Base-by-base conservation (phyloP, 495 filamentous ascomycete species). In the Talaromyces wortmannii region DNA sequence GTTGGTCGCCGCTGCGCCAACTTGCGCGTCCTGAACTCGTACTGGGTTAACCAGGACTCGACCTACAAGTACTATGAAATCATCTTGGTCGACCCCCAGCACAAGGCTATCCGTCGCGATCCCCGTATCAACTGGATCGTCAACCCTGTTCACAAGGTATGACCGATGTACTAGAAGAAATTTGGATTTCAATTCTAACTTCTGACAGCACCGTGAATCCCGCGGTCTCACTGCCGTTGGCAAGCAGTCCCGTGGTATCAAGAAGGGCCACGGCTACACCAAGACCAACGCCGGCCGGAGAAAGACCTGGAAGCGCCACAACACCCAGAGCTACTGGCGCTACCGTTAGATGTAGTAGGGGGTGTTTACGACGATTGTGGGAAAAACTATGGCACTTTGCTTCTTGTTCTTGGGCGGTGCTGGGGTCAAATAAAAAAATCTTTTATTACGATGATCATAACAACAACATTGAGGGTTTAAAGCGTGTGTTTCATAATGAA, bases 41-140 rank as follows among this genome's bases (percentile, higher is more conserved):
- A 99, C 90, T 99, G 94, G 94, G 91, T 97, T 86, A 99, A 99
- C 85, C 94, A 99, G 83, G 94, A 99, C 83, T 96, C 92, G 53
- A 97, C 94, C 78, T 99, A 97, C 89, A 99, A 99, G 84, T 99
- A 97, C 86, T 99, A 83, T 80, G 94, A 99, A 80, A 85, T 99
- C 75, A 97, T 99, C 82, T 88, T 97, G 64, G 95, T 99, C 72
- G 94, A 99, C 81, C 95, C 94, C 69, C 86, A 95, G 81, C 94
- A 99, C 89, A 97, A 97, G 85, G 94, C 95, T 72, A 99, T 97
- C 81, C 92, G 94, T 75, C 90, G 89, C 63, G 94, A 99, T 78
- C 81, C 94, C 65, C 90, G 94, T 73, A 97, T 99, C 87, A 99
- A 96, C 87, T 99, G 94, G 94, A 99, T 99, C 81, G 89, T 90